Percentiles rank a stretch among this genome's conserved stretches.
Conservation (phyloP, 352 stramenopile genomes). For the Globisporangium megalacanthum region DNA sequence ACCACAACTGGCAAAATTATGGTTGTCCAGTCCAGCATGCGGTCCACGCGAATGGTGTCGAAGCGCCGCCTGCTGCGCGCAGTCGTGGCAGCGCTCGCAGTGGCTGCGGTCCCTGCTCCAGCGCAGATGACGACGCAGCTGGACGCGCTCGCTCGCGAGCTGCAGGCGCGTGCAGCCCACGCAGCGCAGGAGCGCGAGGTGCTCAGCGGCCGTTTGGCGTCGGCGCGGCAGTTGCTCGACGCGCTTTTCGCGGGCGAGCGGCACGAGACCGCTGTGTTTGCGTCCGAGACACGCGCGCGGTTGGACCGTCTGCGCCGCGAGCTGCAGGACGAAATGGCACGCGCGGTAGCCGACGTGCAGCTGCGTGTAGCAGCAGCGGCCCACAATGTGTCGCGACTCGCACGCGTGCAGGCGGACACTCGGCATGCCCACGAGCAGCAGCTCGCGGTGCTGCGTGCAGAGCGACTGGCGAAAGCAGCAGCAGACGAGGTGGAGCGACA, state of each 20-base stretch:
- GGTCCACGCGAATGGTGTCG: no score
- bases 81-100: not conserved
- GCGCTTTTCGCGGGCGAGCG: constrained; percentile 16
- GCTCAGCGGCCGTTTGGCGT: constrained; percentile 12
- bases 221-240: constrained; percentile 11
- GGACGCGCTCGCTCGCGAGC: constrained; percentile 16
- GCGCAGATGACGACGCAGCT: constrained; percentile 9
- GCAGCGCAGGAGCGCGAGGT: constrained; percentile 7
- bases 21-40: no score
- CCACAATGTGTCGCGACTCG: constrained; percentile 10
- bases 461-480: not conserved
- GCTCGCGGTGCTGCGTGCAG: not conserved
- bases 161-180: constrained; percentile 12
- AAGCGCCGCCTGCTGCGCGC: no score
- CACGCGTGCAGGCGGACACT: not conserved
- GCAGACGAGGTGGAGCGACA: not conserved
- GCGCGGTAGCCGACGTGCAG: constrained; percentile 9
- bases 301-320: constrained; percentile 21
- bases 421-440: constrained; percentile 7
- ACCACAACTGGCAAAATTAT: no score
- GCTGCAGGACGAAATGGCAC: constrained; percentile 22
- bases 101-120: not conserved
- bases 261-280: constrained; percentile 16
- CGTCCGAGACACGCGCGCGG: constrained; percentile 15
- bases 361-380: constrained; percentile 10